phyloP scores from a whole-genome alignment of 805 yeast genomes.

The Pichia exigua region DNA sequence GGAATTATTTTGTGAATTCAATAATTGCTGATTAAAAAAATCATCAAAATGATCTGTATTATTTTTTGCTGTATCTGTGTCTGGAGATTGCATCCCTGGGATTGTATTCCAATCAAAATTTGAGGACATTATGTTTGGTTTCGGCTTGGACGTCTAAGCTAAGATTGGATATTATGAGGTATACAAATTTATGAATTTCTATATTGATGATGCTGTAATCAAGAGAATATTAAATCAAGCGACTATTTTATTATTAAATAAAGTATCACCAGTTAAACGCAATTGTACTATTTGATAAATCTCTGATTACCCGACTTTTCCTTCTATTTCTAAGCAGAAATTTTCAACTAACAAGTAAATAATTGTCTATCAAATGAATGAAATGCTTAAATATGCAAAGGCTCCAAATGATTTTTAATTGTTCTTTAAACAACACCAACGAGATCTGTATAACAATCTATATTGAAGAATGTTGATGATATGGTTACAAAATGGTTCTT shows the following conservation, averaged over 20 bases:
- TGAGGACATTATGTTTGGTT: slow-evolving; percentile 8
- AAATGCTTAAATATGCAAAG: too few species aligned
- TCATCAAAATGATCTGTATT: slow-evolving; percentile 8
- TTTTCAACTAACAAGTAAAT: background rate
- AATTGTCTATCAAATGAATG: too few species aligned
- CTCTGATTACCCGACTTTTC: background rate
- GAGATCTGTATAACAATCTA: too few species aligned
- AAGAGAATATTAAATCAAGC: too few species aligned
- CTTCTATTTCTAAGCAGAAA: background rate
- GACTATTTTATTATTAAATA: too few species aligned
- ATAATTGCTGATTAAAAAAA: slow-evolving; percentile 3
- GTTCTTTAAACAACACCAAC: background rate
- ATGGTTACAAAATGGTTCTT: background rate
- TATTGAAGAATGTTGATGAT: too few species aligned
- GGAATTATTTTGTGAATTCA: background rate
- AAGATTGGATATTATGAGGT: too few species aligned
- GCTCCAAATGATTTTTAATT: background rate
- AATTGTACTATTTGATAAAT: too few species aligned
- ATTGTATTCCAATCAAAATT: slow-evolving; percentile 19
- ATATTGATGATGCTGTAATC: background rate
- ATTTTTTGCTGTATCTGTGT: background rate
- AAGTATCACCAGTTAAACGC: too few species aligned
- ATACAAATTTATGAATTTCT: background rate
- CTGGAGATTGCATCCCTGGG: slow-evolving; percentile 13
- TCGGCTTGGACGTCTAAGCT: background rate